These are phyloP conservation scores for Deinandra increscens DNA, from an alignment of 129 eudicot genomes.

Conservation along the genomic window DNA sequence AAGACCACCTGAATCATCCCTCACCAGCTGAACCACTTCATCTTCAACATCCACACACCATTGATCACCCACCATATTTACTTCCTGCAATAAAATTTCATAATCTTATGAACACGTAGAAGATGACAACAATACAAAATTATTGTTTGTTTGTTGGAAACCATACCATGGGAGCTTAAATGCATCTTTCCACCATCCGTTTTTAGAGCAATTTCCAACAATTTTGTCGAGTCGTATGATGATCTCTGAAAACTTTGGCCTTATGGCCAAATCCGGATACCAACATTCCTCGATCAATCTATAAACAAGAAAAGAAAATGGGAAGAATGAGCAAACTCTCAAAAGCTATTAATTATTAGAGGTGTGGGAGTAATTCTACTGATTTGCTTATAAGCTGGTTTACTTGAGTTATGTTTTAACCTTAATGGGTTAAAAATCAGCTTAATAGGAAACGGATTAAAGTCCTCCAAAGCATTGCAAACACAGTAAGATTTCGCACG, in stretches of 20 bases:
- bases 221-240: conserved; percentile 73
- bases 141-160: not conserved
- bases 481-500: not conserved
- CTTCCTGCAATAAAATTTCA: conserved; percentile 23
- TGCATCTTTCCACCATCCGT: conserved; percentile 96
- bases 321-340: not conserved
- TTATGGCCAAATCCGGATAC: conserved; percentile 46
- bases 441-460: not conserved
- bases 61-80: conserved; percentile 14
- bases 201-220: conserved; percentile 62
- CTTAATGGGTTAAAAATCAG: not conserved
- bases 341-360: not conserved
- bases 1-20: conserved; percentile 14
- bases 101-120: conserved; percentile 17
- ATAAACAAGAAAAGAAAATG: not conserved
- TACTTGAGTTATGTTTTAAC: not conserved
- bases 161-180: conserved; percentile 93
- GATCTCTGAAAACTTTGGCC: conserved; percentile 84
- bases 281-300: conserved; percentile 96
- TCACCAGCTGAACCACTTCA: conserved; percentile 9
- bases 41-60: conserved; percentile 11
- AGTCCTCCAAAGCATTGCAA: not conserved
- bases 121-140: not conserved
- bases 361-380: not conserved
- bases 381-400: not conserved